Evolutionary conservation across 2,329 filamentous ascomycete genomes (phyloP), one percentile per base, ranked within the genome.

Genomic region (Cladosporium sp.): DNA sequence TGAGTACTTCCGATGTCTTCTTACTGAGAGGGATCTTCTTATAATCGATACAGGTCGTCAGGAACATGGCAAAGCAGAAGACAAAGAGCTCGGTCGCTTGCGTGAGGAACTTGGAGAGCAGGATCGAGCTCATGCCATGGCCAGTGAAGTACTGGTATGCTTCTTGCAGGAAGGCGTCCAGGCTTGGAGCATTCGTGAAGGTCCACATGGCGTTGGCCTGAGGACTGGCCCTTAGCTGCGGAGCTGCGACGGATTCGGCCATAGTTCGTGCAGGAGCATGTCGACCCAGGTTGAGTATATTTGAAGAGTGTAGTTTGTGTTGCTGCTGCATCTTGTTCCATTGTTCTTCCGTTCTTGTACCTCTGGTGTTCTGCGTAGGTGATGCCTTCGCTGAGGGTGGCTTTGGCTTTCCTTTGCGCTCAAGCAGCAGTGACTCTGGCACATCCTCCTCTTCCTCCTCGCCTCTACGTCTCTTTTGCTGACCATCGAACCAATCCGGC

Each of bases 111-210:
- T 89, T 83, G 57, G 86, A 84, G 39, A 93, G 80, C 10, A 94
- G 69, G 55, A 96, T 96, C 58, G 90, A 95, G 82, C 86, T 91
- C 36, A 96, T 84, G 0, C 92, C 92, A 62, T 90, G 88, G 1
- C 88, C 88, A 52, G 88, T 78, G 68, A 89, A 96, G 73, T 96
- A 97, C 62, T 88, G 81, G 70, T 97, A 97, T 3, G 96, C 90
- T 61, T 88, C 88, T 56, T 84, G 83, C 68, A 96, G 85, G 70
- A 96, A 97, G 66, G 85, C 87, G 73, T 97, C 92, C 54, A 97
- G 78, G 68, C 96, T 94, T 36, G 89, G 85, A 58, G 94, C 90
- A 68, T 96, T 96, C 56, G 90, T 90, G 89, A 92, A 97, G 73
- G 90, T 83, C 87, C 91, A 97, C 77, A 96, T 84, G 3, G 92